phyloP scores from a whole-genome alignment of 805 yeast genomes.

The Candida ovalis region DNA sequence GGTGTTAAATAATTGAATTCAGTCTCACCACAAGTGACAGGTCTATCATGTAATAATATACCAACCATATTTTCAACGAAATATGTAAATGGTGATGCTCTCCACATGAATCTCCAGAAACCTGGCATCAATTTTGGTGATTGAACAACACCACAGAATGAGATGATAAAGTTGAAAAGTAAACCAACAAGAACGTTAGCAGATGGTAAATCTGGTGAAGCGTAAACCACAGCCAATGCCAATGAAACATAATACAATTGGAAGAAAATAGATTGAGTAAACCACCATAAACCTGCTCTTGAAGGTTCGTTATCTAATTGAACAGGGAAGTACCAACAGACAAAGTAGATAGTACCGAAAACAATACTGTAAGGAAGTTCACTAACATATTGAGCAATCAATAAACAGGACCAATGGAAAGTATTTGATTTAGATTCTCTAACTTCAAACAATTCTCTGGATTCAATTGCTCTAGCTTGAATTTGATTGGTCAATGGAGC shows the following conservation, averaged over 20 bases:
- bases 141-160: conserved; percentile 68
- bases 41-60: conserved; percentile 42
- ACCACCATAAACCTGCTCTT: conserved; percentile 45
- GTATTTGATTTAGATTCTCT: conserved; percentile 71
- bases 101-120: conserved; percentile 82
- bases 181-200: conserved; percentile 57
- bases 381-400: conserved; percentile 46
- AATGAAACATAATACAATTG: conserved; percentile 43
- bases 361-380: conserved; percentile 59
- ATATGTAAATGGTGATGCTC: conserved; percentile 67
- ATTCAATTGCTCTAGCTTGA: conserved; percentile 50
- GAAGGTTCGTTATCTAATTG: conserved; percentile 28
- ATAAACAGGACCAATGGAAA: conserved; percentile 61
- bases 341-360: conserved; percentile 43
- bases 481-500: conserved; percentile 60
- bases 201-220: conserved; percentile 59
- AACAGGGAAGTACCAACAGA: conserved; percentile 33
- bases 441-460: conserved; percentile 62
- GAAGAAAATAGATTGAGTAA: conserved; percentile 32
- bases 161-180: conserved; percentile 50
- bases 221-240: conserved; percentile 50
- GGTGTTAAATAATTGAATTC: conserved; percentile 51
- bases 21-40: conserved; percentile 41
- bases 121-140: conserved; percentile 60
- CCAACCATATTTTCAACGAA: conserved; percentile 51